A percentile compares a stretch with the other conserved stretches of the same genome.
phyloP scores from a whole-genome alignment of 768 basidiomycete species.

The Clavulina sp. region DNA sequence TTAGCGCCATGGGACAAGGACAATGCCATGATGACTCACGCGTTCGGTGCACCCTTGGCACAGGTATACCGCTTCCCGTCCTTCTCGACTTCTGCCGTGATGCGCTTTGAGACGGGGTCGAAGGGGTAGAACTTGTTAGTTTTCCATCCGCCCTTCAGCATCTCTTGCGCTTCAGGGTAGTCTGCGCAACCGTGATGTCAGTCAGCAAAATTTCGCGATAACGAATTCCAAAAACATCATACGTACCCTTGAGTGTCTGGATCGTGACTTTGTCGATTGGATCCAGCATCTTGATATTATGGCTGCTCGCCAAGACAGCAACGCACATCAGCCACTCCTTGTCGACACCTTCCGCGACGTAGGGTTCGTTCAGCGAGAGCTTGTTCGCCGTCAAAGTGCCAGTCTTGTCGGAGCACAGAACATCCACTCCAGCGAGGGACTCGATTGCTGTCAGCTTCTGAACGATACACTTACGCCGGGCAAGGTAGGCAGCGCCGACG shows the following conservation, averaged over 20 bases:
- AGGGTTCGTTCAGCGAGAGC: slow-evolving; percentile 28
- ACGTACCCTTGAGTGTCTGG: slow-evolving; percentile 21
- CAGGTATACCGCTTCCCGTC: slow-evolving; percentile 27
- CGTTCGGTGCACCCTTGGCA: slow-evolving; percentile 32
- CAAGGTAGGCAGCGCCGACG: slow-evolving; percentile 29
- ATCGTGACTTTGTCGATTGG: slow-evolving; percentile 34
- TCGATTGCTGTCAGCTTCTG: slow-evolving; percentile 34
- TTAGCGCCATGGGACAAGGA: background rate
- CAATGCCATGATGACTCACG: slow-evolving; percentile 14
- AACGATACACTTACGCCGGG: slow-evolving; percentile 28
- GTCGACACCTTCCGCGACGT: slow-evolving; percentile 18
- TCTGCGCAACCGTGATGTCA: slow-evolving; percentile 17
- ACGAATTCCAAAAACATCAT: background rate
- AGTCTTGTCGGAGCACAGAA: slow-evolving; percentile 27
- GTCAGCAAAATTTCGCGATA: slow-evolving; percentile 7
- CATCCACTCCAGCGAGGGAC: slow-evolving; percentile 32
- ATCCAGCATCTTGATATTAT: slow-evolving; percentile 29
- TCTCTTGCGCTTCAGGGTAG: slow-evolving; percentile 29
- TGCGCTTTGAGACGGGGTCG: slow-evolving; percentile 34
- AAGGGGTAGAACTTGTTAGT: slow-evolving; percentile 31
- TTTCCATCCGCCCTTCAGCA: slow-evolving; percentile 26
- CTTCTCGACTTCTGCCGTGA: slow-evolving; percentile 29
- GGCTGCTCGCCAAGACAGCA: slow-evolving; percentile 30
- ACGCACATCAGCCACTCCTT: slow-evolving; percentile 22
- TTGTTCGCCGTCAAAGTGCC: slow-evolving; percentile 34